Percentiles rank a stretch among this genome's conserved stretches.
phyloP scores from a whole-genome alignment of 2,329 filamentous ascomycete species.

The Amesomyces nigricolor region DNA sequence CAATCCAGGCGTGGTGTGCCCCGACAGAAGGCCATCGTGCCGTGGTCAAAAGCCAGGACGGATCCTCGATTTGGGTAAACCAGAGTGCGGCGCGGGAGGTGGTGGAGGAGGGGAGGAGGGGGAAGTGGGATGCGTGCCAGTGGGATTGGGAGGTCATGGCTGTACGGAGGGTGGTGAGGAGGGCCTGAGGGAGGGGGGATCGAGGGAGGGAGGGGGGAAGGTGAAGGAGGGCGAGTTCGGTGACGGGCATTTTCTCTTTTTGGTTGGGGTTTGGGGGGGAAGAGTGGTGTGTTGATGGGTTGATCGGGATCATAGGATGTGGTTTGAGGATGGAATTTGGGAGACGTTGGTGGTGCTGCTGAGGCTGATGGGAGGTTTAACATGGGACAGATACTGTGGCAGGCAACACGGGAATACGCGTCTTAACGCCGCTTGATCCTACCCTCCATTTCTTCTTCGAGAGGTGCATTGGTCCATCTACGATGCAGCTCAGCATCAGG shows the following conservation, averaged over 20 bases:
- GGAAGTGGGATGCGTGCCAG: constrained; percentile 35
- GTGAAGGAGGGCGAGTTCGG: constrained; percentile 37
- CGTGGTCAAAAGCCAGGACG: constrained; percentile 38
- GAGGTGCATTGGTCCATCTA: too few species aligned
- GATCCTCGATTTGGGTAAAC: constrained; percentile 35
- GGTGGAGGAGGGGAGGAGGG: constrained; percentile 34
- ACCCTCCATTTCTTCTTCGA: too few species aligned
- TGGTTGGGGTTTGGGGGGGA: background rate
- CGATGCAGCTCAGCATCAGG: too few species aligned
- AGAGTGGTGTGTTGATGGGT: too few species aligned
- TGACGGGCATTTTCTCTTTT: constrained; percentile 32
- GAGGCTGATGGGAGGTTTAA: background rate
- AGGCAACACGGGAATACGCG: too few species aligned
- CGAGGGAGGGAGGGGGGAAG: constrained; percentile 19
- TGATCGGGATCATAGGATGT: background rate
- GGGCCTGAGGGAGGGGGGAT: constrained; percentile 14
- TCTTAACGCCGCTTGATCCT: too few species aligned
- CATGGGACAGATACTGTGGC: background rate
- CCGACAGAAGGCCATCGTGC: constrained; percentile 41
- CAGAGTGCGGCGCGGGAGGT: constrained; percentile 32
- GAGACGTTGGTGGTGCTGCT: too few species aligned
- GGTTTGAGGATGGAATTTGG: background rate
- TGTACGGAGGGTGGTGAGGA: constrained; percentile 30
- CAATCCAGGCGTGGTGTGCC: constrained; percentile 41
- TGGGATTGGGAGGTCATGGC: constrained; percentile 35